Evolutionary conservation across 768 basidiomycete species (phyloP).

Genomic region (Terana coerulea): DNA sequence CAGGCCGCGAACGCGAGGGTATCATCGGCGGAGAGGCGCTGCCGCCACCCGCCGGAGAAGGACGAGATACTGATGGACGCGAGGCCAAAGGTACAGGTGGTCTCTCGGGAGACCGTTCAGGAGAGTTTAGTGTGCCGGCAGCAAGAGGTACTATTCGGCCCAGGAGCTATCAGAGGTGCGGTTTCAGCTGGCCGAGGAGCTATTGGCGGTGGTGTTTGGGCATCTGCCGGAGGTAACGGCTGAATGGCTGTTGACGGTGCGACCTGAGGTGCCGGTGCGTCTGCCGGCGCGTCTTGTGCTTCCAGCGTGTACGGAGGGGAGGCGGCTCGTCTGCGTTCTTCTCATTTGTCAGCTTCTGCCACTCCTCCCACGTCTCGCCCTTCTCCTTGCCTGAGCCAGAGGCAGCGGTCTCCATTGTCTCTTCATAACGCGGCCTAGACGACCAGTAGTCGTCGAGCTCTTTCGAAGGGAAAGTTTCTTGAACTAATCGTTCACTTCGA

Average conservation of each 20-base stretch:
- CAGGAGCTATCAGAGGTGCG: not conserved
- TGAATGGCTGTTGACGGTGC: too few species aligned
- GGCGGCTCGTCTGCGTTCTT: constrained; percentile 41
- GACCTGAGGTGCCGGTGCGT: too few species aligned
- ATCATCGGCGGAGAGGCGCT: not conserved
- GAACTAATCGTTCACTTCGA: constrained; percentile 57
- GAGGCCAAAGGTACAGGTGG: constrained; percentile 12
- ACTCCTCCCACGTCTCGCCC: constrained; percentile 39
- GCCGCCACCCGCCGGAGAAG: not conserved
- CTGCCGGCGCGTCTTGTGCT: constrained; percentile 28
- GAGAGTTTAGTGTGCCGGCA: constrained; percentile 5
- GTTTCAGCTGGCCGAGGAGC: not conserved
- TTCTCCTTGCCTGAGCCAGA: constrained; percentile 11
- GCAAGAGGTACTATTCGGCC: not conserved
- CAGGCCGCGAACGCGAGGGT: not conserved
- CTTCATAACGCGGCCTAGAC: constrained; percentile 54
- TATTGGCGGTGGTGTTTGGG: not conserved
- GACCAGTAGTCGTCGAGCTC: constrained; percentile 77
- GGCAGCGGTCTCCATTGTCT: constrained; percentile 2
- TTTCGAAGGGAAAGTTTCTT: constrained; percentile 63
- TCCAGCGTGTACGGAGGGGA: constrained; percentile 71
- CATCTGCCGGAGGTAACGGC: too few species aligned
- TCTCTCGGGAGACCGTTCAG: not conserved
- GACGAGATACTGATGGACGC: constrained; percentile 11
- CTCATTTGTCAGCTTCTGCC: constrained; percentile 37